Percentiles rank a stretch among this genome's conserved stretches.
Evolutionary conservation across 257 asterid species (phyloP).

Genomic region (Petunia secreta): DNA sequence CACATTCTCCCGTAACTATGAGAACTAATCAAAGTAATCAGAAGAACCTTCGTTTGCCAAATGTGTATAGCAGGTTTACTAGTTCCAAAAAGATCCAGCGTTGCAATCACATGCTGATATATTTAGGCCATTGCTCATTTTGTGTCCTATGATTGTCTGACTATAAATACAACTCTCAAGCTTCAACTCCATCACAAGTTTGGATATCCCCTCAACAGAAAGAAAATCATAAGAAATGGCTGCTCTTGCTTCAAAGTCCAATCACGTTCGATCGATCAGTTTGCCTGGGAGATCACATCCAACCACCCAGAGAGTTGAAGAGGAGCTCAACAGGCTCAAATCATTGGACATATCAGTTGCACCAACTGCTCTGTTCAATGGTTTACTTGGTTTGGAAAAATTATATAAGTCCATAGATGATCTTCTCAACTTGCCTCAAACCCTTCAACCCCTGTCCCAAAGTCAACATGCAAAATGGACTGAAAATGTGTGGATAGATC

Average conservation of each 20-base stretch:
- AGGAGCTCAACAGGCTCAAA: constrained; percentile 26
- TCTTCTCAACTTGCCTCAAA: constrained; percentile 37
- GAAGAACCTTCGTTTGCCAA: constrained; percentile 18
- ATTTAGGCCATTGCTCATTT: neutral
- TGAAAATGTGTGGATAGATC: constrained; percentile 30
- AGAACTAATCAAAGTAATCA: constrained; percentile 26
- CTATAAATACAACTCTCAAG: constrained; percentile 1
- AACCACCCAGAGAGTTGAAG: constrained; percentile 24
- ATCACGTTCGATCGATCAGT: constrained; percentile 24
- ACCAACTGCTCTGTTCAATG: constrained; percentile 22
- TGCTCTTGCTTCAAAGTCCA: constrained; percentile 7
- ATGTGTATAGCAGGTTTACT: constrained; percentile 8
- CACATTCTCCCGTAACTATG: constrained; percentile 15
- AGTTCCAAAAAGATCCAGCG: constrained; percentile 15
- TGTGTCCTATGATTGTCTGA: neutral
- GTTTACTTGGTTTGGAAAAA: constrained; percentile 31
- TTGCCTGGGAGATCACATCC: constrained; percentile 29
- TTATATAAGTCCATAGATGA: constrained; percentile 34
- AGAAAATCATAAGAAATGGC: constrained; percentile 18
- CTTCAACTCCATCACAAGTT: neutral
- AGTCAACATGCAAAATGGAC: constrained; percentile 24
- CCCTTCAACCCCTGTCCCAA: constrained; percentile 9
- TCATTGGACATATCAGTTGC: constrained; percentile 18
- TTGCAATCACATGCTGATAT: constrained; percentile 24
- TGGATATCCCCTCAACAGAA: neutral